Base-by-base conservation (phyloP, 2,329 filamentous ascomycete genomes). In the Alternaria tenuissima region DNA sequence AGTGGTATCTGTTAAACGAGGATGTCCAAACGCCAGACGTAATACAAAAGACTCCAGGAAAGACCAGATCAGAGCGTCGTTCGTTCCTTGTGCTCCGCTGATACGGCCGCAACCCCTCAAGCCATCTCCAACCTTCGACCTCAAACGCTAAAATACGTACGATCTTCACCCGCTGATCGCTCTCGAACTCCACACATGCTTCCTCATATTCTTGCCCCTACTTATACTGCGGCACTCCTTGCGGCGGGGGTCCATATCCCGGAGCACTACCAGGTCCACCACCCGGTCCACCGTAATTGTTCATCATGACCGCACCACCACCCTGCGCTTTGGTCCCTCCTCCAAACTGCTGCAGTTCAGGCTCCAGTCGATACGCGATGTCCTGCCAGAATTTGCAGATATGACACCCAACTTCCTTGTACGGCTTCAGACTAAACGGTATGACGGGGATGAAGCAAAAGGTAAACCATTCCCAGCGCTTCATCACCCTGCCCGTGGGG, bases 391-490 rank as follows among this genome's bases (percentile, higher is more conserved):
- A 93, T 75, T 89, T 88, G 84, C 91, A 94, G 76, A 93, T 88
- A 72, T 88, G 85, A 81, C 91, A 94, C 60, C 84, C 82, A 57
- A 94, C 85, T 71, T 93, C 90, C 68, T 89, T 77, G 69, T 78
- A 79, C 0, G 82, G 82, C 61, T 84, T 83, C 5, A 84, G 68
- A 26, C 87, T 89, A 72, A 93, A 89, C 0, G 91, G 91, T 26
- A 94, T 83, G 46, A 94, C 78, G 49, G 91, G 91, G 54, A 93
- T 79, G 79, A 91, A 93, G 83, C 91, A 93, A 72, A 93, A 88
- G 5, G 91, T 93, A 73, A 93, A 93, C 89, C 90, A 93, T 42
- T 83, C 75, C 65, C 63, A 66, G 41, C 64, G 65, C 54, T 68
- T 68, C 59, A 62, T 61, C 1, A 66, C 55, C 30, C 69, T 24